Conservation (phyloP, 176 grass and related monocot genomes). For the Cenchrus purpureus region DNA sequence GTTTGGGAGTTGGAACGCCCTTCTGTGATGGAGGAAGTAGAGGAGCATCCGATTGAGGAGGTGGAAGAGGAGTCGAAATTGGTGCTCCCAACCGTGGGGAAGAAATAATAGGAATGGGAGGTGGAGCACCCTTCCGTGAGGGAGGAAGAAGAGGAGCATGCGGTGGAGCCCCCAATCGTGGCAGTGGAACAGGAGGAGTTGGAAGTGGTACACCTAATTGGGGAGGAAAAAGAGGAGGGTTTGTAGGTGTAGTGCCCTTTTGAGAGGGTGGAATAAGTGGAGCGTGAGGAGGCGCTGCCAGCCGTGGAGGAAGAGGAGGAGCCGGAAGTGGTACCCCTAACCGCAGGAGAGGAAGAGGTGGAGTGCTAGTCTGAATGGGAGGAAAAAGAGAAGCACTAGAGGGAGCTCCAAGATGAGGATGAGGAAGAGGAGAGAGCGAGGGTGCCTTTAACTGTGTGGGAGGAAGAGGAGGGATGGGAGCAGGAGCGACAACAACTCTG, state of each 20-base stretch:
- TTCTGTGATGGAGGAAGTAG: background rate
- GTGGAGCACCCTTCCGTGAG: background rate
- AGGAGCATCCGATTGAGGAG: background rate
- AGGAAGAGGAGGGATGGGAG: background rate
- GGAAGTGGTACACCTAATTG: background rate
- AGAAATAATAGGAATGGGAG: background rate
- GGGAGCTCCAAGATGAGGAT: background rate
- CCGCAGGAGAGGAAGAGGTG: background rate
- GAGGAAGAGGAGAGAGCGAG: background rate
- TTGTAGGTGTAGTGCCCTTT: background rate
- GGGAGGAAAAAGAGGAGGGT: background rate
- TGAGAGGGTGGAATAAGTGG: background rate
- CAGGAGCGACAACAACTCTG: background rate
- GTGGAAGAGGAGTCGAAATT: background rate
- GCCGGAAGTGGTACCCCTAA: background rate
- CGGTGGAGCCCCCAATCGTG: no score
- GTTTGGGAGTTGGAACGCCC: background rate
- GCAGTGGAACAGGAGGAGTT: background rate
- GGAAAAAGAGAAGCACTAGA: background rate
- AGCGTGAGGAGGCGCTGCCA: background rate
- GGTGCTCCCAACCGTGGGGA: background rate
- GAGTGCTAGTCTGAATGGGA: background rate
- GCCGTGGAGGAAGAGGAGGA: background rate
- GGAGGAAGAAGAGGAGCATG: background rate
- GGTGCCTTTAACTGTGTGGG: background rate